These are phyloP conservation scores for Microsporum audouinii DNA, from an alignment of 2,329 filamentous ascomycete genomes.

Conservation along the genomic window DNA sequence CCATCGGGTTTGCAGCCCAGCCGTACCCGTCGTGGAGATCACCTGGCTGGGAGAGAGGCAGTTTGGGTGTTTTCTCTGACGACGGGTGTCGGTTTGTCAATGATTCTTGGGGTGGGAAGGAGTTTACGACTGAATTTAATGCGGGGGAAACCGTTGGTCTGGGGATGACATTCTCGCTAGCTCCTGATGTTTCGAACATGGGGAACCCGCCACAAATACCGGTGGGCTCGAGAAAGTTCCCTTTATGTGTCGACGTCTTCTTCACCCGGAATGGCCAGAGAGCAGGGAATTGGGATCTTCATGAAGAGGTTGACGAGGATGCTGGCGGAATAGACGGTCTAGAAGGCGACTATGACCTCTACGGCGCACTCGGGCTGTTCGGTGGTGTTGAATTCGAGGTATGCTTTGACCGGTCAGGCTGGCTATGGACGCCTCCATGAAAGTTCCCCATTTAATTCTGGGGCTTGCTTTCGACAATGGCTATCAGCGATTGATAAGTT, in stretches of 20 bases:
- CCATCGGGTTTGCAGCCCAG: conserved; percentile 49
- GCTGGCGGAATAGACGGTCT: conserved; percentile 52
- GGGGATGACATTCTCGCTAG: conserved; percentile 43
- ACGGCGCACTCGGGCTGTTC: conserved; percentile 50
- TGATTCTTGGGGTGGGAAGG: conserved; percentile 47
- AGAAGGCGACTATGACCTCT: conserved; percentile 55
- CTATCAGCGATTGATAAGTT: too few species aligned
- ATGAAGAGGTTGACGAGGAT: conserved; percentile 47
- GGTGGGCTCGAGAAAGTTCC: conserved; percentile 9
- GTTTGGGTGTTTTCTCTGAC: conserved; percentile 50
- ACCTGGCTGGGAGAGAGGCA: conserved; percentile 53
- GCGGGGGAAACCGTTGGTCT: conserved; percentile 47
- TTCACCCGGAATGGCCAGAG: conserved; percentile 47
- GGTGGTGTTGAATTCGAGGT: conserved; percentile 52
- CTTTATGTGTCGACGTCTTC: conserved; percentile 41
- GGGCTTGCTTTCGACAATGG: too few species aligned
- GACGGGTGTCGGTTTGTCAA: conserved; percentile 54
- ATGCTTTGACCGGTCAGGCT: conserved; percentile 39
- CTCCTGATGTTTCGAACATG: conserved; percentile 17
- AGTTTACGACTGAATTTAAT: conserved; percentile 45
- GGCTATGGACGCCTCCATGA: conserved; percentile 31
- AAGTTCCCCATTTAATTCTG: too few species aligned
- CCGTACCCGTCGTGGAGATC: conserved; percentile 52
- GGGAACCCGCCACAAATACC: background rate
- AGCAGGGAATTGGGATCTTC: conserved; percentile 46